Base-by-base conservation (phyloP, 2,329 filamentous ascomycete genomes). In the Cyclaneusma minus region DNA sequence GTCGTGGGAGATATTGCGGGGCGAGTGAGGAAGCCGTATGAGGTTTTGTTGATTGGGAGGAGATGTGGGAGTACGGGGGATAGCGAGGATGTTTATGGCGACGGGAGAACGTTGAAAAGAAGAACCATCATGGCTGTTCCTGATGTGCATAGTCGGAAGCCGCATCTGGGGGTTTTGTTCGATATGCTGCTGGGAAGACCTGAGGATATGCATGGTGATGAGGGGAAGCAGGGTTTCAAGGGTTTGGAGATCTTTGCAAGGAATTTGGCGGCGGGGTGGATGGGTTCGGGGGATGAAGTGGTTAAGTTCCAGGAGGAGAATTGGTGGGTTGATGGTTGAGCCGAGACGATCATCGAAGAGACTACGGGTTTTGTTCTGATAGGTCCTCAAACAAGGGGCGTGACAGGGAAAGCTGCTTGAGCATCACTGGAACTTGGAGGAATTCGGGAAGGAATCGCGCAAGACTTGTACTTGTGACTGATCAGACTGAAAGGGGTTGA, bases 171-270 rank as follows among this genome's bases (percentile, higher is more conserved):
- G 32, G 41, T 48, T 3, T 37, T 81, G 13, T 64, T 83, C 25
- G 59, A 64, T 28, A 51, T 58, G 4, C 40, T 71, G n/a, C 40
- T 80, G 15, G 54, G 55, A 3, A n/a, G n/a, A n/a, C n/a, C n/a
- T n/a, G n/a, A n/a, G n/a, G n/a, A n/a, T n/a, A n/a, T n/a, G n/a
- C n/a, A n/a, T n/a, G n/a, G n/a, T n/a, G n/a, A n/a, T n/a, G n/a
- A n/a, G n/a, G n/a, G n/a, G n/a, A 35, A 42, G 18, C 24, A 41
- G 4, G 47, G 55, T 3, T 74, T 69, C 37, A 42, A 45, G 10
- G 77, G 64, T 3, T 53, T 85, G n/a, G 81, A 89, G 49, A 57
- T 85, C 2, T 89, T 87, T 52, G 76, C 79, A 2, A 61, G 81
- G 29, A 70, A 77, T 43, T 51, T 83, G 22, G 81, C 79, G 2